Conservation (phyloP, 75 land plant species). For the Picea sitchensis region DNA sequence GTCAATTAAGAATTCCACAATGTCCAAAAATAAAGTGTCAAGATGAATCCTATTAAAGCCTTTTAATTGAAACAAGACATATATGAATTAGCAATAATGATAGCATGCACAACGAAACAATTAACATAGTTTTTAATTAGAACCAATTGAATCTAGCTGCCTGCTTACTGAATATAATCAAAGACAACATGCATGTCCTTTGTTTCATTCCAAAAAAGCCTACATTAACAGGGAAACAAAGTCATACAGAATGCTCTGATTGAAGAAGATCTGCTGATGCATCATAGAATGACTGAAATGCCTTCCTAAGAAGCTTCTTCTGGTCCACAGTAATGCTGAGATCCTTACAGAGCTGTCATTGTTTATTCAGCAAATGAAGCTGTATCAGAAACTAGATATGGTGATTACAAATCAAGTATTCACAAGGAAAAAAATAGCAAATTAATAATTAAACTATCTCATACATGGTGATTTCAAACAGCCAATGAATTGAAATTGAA, state of each 20-base stretch:
- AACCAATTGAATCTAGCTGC: no score
- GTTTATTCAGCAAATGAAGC: neutral
- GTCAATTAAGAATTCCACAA: neutral
- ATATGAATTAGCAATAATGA: no score
- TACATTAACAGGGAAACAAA: neutral
- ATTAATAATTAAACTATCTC: no score
- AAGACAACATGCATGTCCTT: neutral
- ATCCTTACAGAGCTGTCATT: conserved; percentile 73
- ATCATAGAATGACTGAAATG: conserved; percentile 76
- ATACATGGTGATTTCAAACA: no score
- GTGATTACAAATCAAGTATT: neutral
- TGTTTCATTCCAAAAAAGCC: neutral
- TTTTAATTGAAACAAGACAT: neutral
- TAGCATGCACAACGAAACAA: no score
- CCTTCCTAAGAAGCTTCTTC: conserved; percentile 73
- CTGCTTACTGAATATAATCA: neutral
- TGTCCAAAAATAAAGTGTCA: neutral
- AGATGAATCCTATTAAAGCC: neutral
- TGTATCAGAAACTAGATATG: neutral
- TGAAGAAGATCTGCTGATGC: conserved; percentile 76
- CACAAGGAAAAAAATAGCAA: neutral
- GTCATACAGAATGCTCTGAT: conserved; percentile 83
- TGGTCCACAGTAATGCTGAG: conserved; percentile 84
- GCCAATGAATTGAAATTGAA: no score
- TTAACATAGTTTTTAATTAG: no score